Percentiles rank a stretch among this genome's conserved stretches.
Evolutionary conservation across 1,284 basidiomycete genomes (phyloP).

Genomic region (Austroboletus novae-zelandiae): DNA sequence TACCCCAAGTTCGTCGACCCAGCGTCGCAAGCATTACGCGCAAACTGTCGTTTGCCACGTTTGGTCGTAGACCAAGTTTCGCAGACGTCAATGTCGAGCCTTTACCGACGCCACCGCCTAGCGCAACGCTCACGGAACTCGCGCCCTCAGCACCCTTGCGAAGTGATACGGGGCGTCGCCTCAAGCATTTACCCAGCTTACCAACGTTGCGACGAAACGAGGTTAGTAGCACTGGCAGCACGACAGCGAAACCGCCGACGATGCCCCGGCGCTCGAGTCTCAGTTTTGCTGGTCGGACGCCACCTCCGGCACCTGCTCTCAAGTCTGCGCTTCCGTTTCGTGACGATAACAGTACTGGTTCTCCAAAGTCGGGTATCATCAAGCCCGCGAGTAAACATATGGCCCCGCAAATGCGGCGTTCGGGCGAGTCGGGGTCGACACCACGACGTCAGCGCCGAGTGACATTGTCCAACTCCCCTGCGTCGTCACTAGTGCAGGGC

Average conservation of each 20-base stretch:
- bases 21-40: conserved; percentile 31
- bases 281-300: conserved; percentile 3
- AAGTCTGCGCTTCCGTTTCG: conserved; percentile 3
- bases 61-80: conserved; percentile 23
- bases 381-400: conserved; percentile 12
- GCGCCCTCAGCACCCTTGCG: conserved; percentile 18
- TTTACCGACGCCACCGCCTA: conserved; percentile 17
- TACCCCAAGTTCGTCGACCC: conserved; percentile 18
- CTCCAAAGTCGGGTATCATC: conserved; percentile 17
- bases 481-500: neutral
- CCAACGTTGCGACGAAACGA: conserved; percentile 13
- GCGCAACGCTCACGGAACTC: conserved; percentile 14
- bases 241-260: neutral
- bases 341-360: neutral
- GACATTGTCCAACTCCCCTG: conserved; percentile 21
- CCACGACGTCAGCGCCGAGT: conserved; percentile 19
- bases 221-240: neutral
- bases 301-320: neutral
- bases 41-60: conserved; percentile 30
- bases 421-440: neutral
- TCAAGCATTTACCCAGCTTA: conserved; percentile 26
- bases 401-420: neutral
- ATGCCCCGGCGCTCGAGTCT: conserved; percentile 20
- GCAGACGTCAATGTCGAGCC: conserved; percentile 16
- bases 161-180: conserved; percentile 4